phyloP scores from a whole-genome alignment of 2,329 filamentous ascomycete species.

The Malbranchea cinnamomea region DNA sequence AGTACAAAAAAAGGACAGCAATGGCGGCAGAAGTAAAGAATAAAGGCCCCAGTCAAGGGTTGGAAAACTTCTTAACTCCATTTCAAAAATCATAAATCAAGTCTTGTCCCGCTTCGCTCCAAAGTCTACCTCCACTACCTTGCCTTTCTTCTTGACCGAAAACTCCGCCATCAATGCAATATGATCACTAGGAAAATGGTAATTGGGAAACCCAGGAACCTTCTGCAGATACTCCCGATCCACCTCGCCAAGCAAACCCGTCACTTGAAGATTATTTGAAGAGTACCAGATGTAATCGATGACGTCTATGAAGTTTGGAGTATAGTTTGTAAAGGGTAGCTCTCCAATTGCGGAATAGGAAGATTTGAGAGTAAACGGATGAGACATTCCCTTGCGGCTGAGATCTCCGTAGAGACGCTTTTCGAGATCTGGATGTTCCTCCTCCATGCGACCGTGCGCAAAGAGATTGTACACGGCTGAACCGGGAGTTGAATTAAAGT shows the following conservation, averaged over 20 bases:
- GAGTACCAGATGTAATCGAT: conserved; percentile 99
- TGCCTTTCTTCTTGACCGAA: conserved; percentile 78
- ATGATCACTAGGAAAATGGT: conserved; percentile 88
- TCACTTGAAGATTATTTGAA: conserved; percentile 72
- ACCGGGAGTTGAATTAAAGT: conserved; percentile 81
- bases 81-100: conserved; percentile 16
- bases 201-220: conserved; percentile 84
- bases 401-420: conserved; percentile 84
- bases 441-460: conserved; percentile 60
- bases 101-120: conserved; percentile 30
- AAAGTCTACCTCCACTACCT: conserved; percentile 50
- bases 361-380: conserved; percentile 87
- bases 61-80: conserved; percentile 21
- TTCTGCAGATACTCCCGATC: conserved; percentile 72
- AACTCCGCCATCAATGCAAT: conserved; percentile 82
- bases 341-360: conserved; percentile 76
- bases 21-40: conserved; percentile 10
- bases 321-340: conserved; percentile 91
- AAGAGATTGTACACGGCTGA: conserved; percentile 89
- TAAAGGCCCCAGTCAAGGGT: conserved; percentile 23
- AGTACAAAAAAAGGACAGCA: conserved; percentile 10
- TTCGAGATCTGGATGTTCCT: conserved; percentile 65
- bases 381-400: conserved; percentile 78
- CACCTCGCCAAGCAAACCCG: conserved; percentile 70
- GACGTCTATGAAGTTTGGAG: conserved; percentile 77